Base-by-base conservation (phyloP, 2,329 filamentous ascomycete species). In the Graphilbum ipis-grandicollis region DNA sequence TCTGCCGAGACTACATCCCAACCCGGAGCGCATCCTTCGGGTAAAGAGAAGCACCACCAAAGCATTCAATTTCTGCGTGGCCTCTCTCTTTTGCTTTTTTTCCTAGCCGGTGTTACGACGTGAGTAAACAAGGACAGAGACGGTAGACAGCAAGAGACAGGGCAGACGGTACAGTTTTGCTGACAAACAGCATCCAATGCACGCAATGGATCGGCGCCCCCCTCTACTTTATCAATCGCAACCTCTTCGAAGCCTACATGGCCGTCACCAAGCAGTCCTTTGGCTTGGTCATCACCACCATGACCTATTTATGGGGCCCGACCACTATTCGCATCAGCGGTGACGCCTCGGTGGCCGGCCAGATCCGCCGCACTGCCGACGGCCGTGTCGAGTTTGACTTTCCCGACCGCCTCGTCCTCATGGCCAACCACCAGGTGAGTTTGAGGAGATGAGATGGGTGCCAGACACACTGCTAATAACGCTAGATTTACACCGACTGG, bases 291-390 rank as follows among this genome's bases (percentile, higher is more conserved):
- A 75, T 78, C 43, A 85, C 79, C 17, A 79, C 77, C 32, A 74
- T 88, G 62, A 92, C 82, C 13, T 74, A 88, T 49, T 81, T 81
- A 64, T 93, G 82, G 78, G 78, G 79, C n/a, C 81, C 83, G 4
- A 90, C 82, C 1, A 68, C 75, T 5, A 77, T 93, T 38, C 68
- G 81, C 38, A 79, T 93, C 48, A 90, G 82, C 52, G 84, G 84
- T 31, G 83, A 93, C 56, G 73, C 70, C 36, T 83, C 78, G 21
- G 80, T 93, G 44, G 68, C 74, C 8, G 79, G 74, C 14, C 79
- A 93, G 57, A 70, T 93, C 37, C 65, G 63, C 42, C 65, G 76
- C 44, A 78, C 73, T 6, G 55, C 65, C 3, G 79, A 85, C 50
- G 84, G 84, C 13, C 70, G 74, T 37, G 66, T 92, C 26, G 66